phyloP scores from a whole-genome alignment of 2,329 filamentous ascomycete species.

The Pestalotiopsis sp. region DNA sequence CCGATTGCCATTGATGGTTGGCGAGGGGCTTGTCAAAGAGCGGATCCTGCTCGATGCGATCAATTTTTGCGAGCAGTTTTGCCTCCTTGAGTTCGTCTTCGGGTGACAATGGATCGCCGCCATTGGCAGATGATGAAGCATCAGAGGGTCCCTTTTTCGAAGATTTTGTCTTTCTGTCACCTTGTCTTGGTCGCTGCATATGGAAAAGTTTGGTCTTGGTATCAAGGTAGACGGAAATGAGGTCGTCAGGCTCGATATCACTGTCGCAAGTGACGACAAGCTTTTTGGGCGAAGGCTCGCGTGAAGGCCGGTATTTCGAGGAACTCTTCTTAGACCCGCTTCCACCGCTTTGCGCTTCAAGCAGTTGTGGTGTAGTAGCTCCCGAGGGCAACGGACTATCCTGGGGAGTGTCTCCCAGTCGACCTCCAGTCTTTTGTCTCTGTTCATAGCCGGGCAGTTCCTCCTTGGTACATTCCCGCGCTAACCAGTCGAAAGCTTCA shows the following conservation, averaged over 20 bases:
- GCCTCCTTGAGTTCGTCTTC: conserved; percentile 53
- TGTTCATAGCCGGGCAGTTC: conserved; percentile 75
- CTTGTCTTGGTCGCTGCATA: conserved; percentile 57
- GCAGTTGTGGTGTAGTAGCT: conserved; percentile 49
- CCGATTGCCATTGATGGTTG: conserved; percentile 66
- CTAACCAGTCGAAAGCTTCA: conserved; percentile 88
- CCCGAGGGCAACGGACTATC: conserved; percentile 55
- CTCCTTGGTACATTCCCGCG: conserved; percentile 70
- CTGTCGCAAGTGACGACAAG: conserved; percentile 59
- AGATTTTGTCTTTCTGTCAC: conserved; percentile 44
- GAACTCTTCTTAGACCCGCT: conserved; percentile 38
- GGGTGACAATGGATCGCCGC: conserved; percentile 19
- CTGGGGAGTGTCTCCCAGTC: conserved; percentile 42
- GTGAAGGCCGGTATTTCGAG: conserved; percentile 29
- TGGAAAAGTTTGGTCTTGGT: conserved; percentile 71
- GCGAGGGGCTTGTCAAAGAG: conserved; percentile 72
- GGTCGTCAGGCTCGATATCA: conserved; percentile 74
- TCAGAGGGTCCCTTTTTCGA: conserved; percentile 20
- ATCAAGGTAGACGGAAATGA: conserved; percentile 76
- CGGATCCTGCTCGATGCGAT: conserved; percentile 76
- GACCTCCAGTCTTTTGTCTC: conserved; percentile 32
- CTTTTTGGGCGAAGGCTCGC: conserved; percentile 42
- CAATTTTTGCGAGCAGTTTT: conserved; percentile 74
- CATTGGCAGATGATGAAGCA: not conserved
- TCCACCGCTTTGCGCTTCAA: conserved; percentile 28